Conservation (phyloP, 1,284 basidiomycete genomes). For the Apiotrichum akiyoshidainum region DNA sequence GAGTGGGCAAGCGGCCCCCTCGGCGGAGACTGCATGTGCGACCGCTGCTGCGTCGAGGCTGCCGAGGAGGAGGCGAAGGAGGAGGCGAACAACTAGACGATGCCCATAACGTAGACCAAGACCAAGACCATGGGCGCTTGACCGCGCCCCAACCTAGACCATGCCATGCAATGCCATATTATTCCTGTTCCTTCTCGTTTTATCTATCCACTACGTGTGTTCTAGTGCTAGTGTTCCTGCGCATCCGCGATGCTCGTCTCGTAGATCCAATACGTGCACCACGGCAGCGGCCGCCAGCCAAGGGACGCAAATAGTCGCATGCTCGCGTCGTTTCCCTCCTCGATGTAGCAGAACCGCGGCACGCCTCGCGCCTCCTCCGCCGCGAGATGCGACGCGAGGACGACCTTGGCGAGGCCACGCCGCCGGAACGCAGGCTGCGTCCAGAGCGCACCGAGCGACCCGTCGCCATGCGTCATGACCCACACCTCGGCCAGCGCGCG, state of each 20-base stretch:
- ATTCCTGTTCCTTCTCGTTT: too few species aligned
- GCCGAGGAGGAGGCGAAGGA: not conserved
- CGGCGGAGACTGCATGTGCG: slow-evolving; percentile 16
- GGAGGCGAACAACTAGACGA: not conserved
- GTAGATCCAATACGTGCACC: slow-evolving; percentile 5
- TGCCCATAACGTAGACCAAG: not conserved
- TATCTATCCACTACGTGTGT: too few species aligned
- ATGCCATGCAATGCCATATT: too few species aligned
- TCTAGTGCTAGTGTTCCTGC: not conserved
- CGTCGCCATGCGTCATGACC: slow-evolving; percentile 29
- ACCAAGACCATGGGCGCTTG: too few species aligned
- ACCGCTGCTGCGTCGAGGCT: slow-evolving; percentile 10
- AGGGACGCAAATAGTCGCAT: not conserved
- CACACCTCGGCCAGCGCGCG: slow-evolving; percentile 14
- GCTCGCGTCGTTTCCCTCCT: slow-evolving; percentile 5
- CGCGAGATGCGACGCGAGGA: slow-evolving; percentile 20
- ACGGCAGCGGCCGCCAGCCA: slow-evolving; percentile 4
- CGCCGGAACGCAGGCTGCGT: slow-evolving; percentile 23
- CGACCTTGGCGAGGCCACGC: slow-evolving; percentile 26
- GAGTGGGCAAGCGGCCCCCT: slow-evolving; percentile 19
- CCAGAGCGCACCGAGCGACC: slow-evolving; percentile 28
- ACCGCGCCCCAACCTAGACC: not conserved
- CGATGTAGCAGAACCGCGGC: slow-evolving; percentile 2
- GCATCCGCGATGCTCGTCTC: slow-evolving; percentile 2
- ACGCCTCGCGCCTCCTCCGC: not conserved